Base-by-base conservation (phyloP, 2,329 filamentous ascomycete genomes). In the Aspergillus nomiae region DNA sequence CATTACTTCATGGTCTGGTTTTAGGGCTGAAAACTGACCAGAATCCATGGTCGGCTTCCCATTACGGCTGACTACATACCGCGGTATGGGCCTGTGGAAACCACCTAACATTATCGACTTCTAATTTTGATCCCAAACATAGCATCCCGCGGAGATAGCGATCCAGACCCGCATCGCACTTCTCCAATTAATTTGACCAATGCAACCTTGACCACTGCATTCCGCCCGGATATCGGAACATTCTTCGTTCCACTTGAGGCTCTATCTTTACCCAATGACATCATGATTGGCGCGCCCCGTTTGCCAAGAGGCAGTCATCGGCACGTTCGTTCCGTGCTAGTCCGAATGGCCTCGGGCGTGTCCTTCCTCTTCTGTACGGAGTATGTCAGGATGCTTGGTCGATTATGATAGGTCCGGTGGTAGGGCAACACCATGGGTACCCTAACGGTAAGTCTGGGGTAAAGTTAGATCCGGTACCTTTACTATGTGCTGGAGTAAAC, bases 231-330 rank as follows among this genome's bases (percentile, higher is more conserved):
- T 34, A 30, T 36, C 38, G 38, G 53, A 36, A 54, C 30, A 36
- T 24, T 36, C 53, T 48, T 38, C 36, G 24, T 11, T 54, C 62
- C 55, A 57, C 54, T 61, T 58, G 62, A 58, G 62, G 58, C 58
- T 61, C 58, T 58, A 16, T 19, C 21, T 24, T 28, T 30, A 10
- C 51, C 58, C 62, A 36, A 57, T 61, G 62, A 61, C 54, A 63
- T 63, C 62, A 63, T 63, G 58, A 60, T 55, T 24, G 38, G 26
- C 26, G 19, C 14, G 57, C 50, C 46, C 50, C 12, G 34, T 43
- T 10, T n/a, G 58, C 58, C 61, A 61, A 61, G 58, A 53, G 46
- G 12, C 45, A 28, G n/a, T 51, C 41, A 21, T 50, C 61, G 56
- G 61, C 60, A 62, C 56, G 60, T 28, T 16, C 24, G 48, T 46